Evolutionary conservation across 352 stramenopile genomes (phyloP), one percentile per base, ranked within the genome.

Genomic region (Globisporangium camurandrum): DNA sequence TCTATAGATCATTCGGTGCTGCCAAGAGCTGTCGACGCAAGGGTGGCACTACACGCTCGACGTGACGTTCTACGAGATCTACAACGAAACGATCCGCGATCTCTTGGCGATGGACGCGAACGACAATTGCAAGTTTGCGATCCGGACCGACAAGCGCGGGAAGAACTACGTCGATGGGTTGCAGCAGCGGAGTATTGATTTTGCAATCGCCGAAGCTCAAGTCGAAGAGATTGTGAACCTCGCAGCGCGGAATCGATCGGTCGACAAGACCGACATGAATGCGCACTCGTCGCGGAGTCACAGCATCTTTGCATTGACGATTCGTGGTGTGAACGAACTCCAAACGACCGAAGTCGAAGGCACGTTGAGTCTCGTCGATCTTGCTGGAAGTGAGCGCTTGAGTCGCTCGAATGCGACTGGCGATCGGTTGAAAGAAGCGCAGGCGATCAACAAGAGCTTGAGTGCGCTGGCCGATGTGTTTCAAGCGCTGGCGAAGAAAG

Each of bases 41-140:
- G 91, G 87, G 26, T 99, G 97, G 97, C 72, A 84, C 26, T 99
- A 99, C 67, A 86, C 77, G 27, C 76, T 99, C 9, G 84, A 96
- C 51, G 97, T 98, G 38, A 98, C 88, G n/a, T 99, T 98, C 62
- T 90, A 98, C 57, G 97, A 99, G 79, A 99, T 99, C 46, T 99
- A 99, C 82, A 99, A 99, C 71, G 97, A 99, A 61, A 94, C 93
- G n/a, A 93, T 99, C 30, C 91, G 93, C 27, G 97, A 99, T 67
- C 67, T 99, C 46, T 84, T 99, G 14, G 76, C 78, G 4, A 78
- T 71, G 30, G 69, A 84, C 14, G 64, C 28, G 23, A 56, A 43
- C 17, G 59, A 61, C 17, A 64, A 72, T 24, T 60, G 67, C 38
- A 95, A 93, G 63, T 86, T 86, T 57, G 84, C 67, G 43, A 87